Conservation (phyloP, 495 filamentous ascomycete genomes). For the Schizothecium vesticola region DNA sequence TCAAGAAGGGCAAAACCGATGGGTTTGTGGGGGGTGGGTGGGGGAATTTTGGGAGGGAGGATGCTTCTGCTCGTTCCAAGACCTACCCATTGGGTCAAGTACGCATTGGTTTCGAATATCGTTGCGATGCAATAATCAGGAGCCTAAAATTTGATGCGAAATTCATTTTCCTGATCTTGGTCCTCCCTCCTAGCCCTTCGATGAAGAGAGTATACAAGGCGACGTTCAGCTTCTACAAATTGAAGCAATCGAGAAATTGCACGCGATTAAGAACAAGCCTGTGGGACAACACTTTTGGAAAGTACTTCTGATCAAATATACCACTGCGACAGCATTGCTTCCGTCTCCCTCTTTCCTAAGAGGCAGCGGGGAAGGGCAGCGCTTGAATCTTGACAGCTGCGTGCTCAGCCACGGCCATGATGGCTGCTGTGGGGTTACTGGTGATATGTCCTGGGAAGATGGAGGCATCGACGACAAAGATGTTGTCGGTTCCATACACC, state of each 20-base stretch:
- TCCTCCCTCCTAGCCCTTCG: too few species aligned
- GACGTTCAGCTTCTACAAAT: too few species aligned
- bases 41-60: too few species aligned
- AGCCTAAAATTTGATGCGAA: background rate
- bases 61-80: too few species aligned
- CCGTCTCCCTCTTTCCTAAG: background rate
- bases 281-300: background rate
- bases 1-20: too few species aligned
- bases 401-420: conserved; percentile 51
- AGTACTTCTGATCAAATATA: background rate
- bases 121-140: background rate
- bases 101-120: too few species aligned
- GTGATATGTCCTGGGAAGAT: conserved; percentile 56
- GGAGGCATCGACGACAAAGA: conserved; percentile 58
- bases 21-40: too few species aligned
- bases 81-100: too few species aligned
- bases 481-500: conserved; percentile 66
- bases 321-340: background rate
- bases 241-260: too few species aligned
- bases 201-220: too few species aligned
- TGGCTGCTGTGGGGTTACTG: conserved; percentile 53
- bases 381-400: conserved; percentile 37
- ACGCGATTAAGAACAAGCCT: background rate
- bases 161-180: too few species aligned
- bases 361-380: conserved; percentile 4